A percentile compares a stretch with the other conserved stretches of the same genome.
Evolutionary conservation across 257 asterid genomes (phyloP).

Genomic region (Anisodus acutangulus): DNA sequence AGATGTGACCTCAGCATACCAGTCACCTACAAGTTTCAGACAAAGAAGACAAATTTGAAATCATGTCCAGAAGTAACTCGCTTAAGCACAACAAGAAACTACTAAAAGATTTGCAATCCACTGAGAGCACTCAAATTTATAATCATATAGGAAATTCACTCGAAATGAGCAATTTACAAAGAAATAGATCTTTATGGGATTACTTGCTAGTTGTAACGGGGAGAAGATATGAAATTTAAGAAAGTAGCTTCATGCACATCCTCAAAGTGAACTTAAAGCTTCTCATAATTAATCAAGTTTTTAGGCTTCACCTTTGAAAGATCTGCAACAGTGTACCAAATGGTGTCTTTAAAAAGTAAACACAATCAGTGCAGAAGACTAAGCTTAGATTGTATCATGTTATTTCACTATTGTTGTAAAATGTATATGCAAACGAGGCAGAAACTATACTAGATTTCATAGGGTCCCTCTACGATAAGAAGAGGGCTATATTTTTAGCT

Average conservation of each 20-base stretch:
- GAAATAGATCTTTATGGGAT: neutral
- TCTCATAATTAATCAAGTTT: neutral
- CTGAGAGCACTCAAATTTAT: conserved; percentile 20
- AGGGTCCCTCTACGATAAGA: neutral
- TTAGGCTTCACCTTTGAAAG: neutral
- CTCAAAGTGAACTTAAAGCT: neutral
- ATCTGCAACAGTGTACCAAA: neutral
- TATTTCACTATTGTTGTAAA: neutral
- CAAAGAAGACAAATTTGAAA: conserved; percentile 26
- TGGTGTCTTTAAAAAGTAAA: neutral
- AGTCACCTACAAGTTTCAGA: conserved; percentile 19
- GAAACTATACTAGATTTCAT: neutral
- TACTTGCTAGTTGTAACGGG: neutral
- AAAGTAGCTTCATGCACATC: neutral
- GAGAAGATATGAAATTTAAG: neutral
- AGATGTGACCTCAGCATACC: conserved; percentile 31
- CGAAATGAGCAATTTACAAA: neutral
- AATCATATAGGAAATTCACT: conserved; percentile 21
- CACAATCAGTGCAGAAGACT: neutral
- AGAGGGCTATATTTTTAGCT: neutral
- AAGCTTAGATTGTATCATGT: neutral
- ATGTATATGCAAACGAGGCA: too few relatives aligned
- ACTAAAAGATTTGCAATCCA: conserved; percentile 8
- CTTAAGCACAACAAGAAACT: conserved; percentile 22
- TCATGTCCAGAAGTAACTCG: conserved; percentile 25